Base-by-base conservation (phyloP, 2,329 filamentous ascomycete species). In the Bipolaris gigantea region DNA sequence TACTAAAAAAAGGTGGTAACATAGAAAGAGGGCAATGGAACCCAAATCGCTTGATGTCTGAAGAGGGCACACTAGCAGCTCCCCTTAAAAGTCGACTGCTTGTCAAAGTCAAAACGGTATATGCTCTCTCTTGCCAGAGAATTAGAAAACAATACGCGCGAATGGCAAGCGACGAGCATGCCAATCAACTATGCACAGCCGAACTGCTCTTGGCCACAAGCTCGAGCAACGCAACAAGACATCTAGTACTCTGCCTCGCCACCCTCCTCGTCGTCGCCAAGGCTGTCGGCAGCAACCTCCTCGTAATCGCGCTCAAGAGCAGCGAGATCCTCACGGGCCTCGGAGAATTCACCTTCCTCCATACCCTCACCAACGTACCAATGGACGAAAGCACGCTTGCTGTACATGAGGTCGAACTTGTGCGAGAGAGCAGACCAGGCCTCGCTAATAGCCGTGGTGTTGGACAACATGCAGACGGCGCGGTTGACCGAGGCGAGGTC, bases 371-470 rank as follows among this genome's bases (percentile, higher is more conserved):
- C 94, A 75, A 99, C 94, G 73, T 97, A 99, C 94, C 94, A 99
- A 83, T 99, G 94, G 64, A 99, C 94, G 81, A 99, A 99, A 60
- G 94, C 94, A 83, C 94, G 94, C 89, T 99, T 99, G 78, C 91
- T 95, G 88, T 97, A 97, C 94, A 99, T 99, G 77, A 99, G 90
- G 75, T 99, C 94, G 83, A 99, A 99, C 83, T 99, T 99, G 85
- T 89, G 86, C 59, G 92, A 95, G 63, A 99, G 86, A 65, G 92
- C 92, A 62, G 90, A 92, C 94, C 94, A 99, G 62, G 94, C 94
- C 82, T 97, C 93, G 73, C 93, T 90, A 73, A 99, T 99, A 73
- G 94, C 93, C 48, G 94, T 99, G 70, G 94, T 99, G 86, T 99
- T 95, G 81, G 90, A 93, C 62, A 99, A 84, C 94, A 99, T 97